Base-by-base conservation (phyloP, 495 filamentous ascomycete genomes). In the Monascus purpureus region DNA sequence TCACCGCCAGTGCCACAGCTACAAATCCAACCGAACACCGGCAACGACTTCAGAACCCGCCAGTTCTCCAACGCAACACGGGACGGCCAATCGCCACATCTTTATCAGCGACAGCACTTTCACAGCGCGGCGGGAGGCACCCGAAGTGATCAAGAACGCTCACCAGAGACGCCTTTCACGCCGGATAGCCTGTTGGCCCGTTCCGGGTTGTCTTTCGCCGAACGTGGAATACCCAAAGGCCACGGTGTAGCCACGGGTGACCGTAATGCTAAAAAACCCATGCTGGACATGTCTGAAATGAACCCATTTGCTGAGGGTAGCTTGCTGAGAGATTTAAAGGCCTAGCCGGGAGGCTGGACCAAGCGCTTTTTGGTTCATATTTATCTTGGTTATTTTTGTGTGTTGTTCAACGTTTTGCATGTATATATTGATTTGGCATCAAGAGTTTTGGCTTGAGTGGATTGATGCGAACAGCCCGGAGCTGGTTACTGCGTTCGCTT, bases 231-330 rank as follows among this genome's bases (percentile, higher is more conserved):
- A 4, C 32, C 31, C 0, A 46, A 42, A 2, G 70, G 73, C 2
- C 60, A 65, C 13, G 73, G 72, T 0, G 57, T 73, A 1, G 65
- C 61, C 29, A 70, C 63, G 4, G 68, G 69, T 6, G 56, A 65
- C 30, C 57, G 62, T 6, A 49, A 61, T 18, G 67, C 66, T 5
- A 55, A 57, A 6, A 65, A 58, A 25, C 71, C 72, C 17, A 59
- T 78, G 64, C 43, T 77, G 14, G 70, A 75, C 42, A 37, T 76
- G 41, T 53, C 53, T 8, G 60, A 61, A 11, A 45, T 54, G 13
- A 67, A 58, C 17, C 54, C 57, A 13, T 77, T 75, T 42, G 65
- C 53, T 6, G 57, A 62, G 32, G 72, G 72, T 4, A 77, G 72
- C 49, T 35, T 77, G 31, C 54, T 76, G 4, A 45, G 46, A 9